Percentiles rank a stretch among this genome's conserved stretches.
These are phyloP conservation scores for Sisymbrium altissimum DNA, from an alignment of 345 rosid species.

Conservation along the genomic window DNA sequence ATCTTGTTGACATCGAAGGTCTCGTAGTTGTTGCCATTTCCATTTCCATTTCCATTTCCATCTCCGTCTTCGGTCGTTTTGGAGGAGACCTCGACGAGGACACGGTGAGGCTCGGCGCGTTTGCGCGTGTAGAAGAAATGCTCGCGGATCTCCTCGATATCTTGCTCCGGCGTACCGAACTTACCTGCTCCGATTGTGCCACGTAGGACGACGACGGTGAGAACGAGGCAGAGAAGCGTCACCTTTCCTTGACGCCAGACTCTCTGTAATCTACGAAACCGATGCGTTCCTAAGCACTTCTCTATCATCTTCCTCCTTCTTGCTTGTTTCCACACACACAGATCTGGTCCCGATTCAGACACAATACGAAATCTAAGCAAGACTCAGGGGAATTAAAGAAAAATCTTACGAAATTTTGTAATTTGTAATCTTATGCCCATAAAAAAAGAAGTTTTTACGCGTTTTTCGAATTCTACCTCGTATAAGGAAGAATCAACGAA, in stretches of 20 bases:
- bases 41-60: slow-evolving; percentile 8
- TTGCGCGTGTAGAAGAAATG: slow-evolving; percentile 58
- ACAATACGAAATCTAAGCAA: slow-evolving; percentile 4
- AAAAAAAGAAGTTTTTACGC: neutral
- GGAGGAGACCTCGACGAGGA: slow-evolving; percentile 54
- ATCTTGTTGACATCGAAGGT: slow-evolving; percentile 44
- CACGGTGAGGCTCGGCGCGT: slow-evolving; percentile 63
- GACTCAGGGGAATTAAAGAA: neutral
- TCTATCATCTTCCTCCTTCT: slow-evolving; percentile 41
- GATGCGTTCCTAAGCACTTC: slow-evolving; percentile 49
- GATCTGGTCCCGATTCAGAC: slow-evolving; percentile 24
- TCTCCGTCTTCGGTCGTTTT: slow-evolving; percentile 33
- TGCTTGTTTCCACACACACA: neutral
- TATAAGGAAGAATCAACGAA: slow-evolving; percentile 24
- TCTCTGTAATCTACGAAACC: slow-evolving; percentile 48
- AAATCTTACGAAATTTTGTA: neutral
- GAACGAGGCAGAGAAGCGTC: slow-evolving; percentile 50
- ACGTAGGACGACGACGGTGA: slow-evolving; percentile 83
- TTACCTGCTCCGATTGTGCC: slow-evolving; percentile 91
- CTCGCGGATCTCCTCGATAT: slow-evolving; percentile 60
- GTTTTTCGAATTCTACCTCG: slow-evolving; percentile 17
- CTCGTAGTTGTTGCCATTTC: slow-evolving; percentile 40
- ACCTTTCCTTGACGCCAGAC: slow-evolving; percentile 58
- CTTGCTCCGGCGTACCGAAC: slow-evolving; percentile 86
- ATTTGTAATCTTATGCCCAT: neutral